phyloP scores from a whole-genome alignment of 768 basidiomycete species.

The Rhizopogon vesiculosus region DNA sequence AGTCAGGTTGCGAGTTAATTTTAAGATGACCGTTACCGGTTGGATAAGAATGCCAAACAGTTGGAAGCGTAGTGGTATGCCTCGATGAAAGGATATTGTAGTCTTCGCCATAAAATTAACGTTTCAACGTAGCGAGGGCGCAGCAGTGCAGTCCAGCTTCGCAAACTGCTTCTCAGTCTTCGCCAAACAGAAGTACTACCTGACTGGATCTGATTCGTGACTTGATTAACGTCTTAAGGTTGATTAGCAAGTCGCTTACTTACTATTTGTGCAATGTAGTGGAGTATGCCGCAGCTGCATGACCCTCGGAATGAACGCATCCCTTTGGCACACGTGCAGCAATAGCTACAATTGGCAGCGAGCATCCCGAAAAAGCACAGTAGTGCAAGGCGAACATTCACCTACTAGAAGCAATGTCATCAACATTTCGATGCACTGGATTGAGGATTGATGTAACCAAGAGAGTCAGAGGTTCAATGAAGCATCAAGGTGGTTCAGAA shows the following conservation, averaged over 20 bases:
- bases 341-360: background rate
- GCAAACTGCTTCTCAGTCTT: background rate
- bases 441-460: no score
- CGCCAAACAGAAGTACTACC: background rate
- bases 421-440: no score
- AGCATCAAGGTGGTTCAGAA: no score
- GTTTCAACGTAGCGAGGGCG: background rate
- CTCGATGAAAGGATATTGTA: no score
- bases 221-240: background rate
- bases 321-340: background rate
- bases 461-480: no score
- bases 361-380: background rate
- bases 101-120: background rate
- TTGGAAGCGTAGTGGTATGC: no score
- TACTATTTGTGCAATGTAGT: background rate
- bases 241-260: background rate
- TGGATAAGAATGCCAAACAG: no score
- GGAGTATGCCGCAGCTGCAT: background rate
- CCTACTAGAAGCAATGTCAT: no score
- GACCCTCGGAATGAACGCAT: background rate
- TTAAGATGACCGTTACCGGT: no score
- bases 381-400: background rate
- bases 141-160: background rate
- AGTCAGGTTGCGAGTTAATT: no score
- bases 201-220: background rate